Conservation (phyloP, 1,139 yeast genomes). For the Yamadazyma songkhlaensis region DNA sequence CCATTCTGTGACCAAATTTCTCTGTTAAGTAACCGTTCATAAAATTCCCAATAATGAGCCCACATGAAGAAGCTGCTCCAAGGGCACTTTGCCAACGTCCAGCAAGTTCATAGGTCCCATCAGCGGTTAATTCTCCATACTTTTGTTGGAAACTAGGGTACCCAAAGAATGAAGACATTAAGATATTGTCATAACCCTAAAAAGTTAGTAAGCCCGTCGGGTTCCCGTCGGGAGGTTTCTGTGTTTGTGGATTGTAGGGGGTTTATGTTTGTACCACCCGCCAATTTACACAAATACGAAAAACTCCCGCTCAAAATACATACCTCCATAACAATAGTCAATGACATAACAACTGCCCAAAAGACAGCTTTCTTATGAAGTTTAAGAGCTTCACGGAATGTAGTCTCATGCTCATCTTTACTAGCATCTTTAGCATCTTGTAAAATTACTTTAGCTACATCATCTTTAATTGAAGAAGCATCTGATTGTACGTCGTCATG, state of each 20-base stretch:
- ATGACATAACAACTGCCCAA: slow-evolving; percentile 19
- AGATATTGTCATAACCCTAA: slow-evolving; percentile 20
- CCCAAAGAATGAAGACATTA: slow-evolving; percentile 20
- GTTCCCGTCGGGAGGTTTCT: no score
- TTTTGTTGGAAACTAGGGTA: slow-evolving; percentile 19
- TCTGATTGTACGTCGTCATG: slow-evolving; percentile 6
- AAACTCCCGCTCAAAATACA: no score
- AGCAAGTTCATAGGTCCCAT: slow-evolving; percentile 16
- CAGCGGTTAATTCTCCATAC: slow-evolving; percentile 17
- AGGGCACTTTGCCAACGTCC: slow-evolving; percentile 22
- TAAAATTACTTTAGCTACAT: slow-evolving; percentile 7
- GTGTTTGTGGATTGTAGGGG: no score
- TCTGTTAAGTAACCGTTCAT: slow-evolving; percentile 19
- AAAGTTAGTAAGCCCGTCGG: neutral
- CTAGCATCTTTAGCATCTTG: slow-evolving; percentile 17
- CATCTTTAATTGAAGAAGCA: slow-evolving; percentile 4
- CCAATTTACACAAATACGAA: no score
- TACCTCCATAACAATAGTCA: slow-evolving; percentile 21
- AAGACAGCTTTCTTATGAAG: slow-evolving; percentile 17
- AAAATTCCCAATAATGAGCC: slow-evolving; percentile 17
- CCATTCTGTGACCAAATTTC: slow-evolving; percentile 19
- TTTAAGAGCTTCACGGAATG: slow-evolving; percentile 14
- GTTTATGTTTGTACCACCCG: no score
- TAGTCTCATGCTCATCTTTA: slow-evolving; percentile 15
- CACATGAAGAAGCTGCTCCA: slow-evolving; percentile 17